Base-by-base conservation (phyloP, 768 basidiomycete genomes). In the Melanogaster broomeanus region DNA sequence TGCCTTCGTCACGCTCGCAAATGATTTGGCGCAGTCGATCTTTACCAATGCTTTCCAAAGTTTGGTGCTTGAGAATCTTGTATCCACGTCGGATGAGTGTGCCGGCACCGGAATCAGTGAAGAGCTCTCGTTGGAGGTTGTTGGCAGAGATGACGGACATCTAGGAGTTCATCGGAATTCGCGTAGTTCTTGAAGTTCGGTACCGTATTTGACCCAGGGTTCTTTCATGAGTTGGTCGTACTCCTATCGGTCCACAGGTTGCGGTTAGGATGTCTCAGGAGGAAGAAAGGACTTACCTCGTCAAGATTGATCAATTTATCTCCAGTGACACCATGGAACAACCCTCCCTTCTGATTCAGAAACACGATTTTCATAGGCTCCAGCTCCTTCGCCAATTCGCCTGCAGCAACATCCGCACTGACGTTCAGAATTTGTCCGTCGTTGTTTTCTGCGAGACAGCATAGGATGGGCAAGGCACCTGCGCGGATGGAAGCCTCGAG, bases 401-500 rank as follows among this genome's bases (percentile, higher is more conserved):
- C 97, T 1, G 97, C 96, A 2, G 97, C 97, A 56, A 98, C 90
- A 68, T 99, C 97, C 19, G 97, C 97, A 65, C 98, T 99, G 68
- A 99, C 97, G 63, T 99, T 99, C 56, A 98, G 78, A 61, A 99
- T 94, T 70, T 99, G 97, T n/a, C 97, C 97, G 30, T 97, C 93
- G 19, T 85, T 80, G 30, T 90, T 90, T 73, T 98, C 97, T 6
- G 97, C 96, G 45, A 99, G 77, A 68, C 87, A 90, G 57, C 94
- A 98, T 18, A 98, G 78, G 72, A 99, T 97, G 51, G 97, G 97
- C 22, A 99, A 79, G 19, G 93, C 94, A 28, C 97, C 96, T 1
- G 96, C 94, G 41, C 92, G 85, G 68, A 99, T 99, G 42, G 95
- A 86, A 3, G 95, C 96, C 71, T 99, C 97, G 52, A 99, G 82